Evolutionary conservation across 1,139 yeast species (phyloP), one percentile per base, ranked within the genome.

Genomic region (Geotrichum siamense): DNA sequence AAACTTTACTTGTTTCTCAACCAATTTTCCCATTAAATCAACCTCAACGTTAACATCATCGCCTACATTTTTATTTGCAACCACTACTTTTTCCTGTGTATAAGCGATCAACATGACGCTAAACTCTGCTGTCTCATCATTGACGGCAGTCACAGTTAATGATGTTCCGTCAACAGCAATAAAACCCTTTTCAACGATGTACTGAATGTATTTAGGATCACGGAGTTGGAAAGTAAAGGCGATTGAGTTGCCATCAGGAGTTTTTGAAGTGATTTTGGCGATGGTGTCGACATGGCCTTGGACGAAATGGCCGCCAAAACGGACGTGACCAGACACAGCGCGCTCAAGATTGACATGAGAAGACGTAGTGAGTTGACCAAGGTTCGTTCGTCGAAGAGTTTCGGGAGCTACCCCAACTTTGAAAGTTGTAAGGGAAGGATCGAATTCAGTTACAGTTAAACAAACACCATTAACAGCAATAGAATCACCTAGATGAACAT

Each of bases 241-340:
- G 29, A 87, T 68, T 2, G 97, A 82, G 62, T 87, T 84, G 2
- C 83, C 93, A 57, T 89, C 97, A 0, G 74, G 65, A 5, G 53
- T 64, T 27, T 67, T 70, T 1, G 64, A 61, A 1, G 74, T 72
- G 31, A 93, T 82, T 26, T 65, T 64, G 3, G 96, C 96, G 25
- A 81, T 72, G 0, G 96, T 85, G 60, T 91, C 98, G 27, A 93
- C 89, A 66, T 91, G 99, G 12, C 98, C 99, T 55, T 91, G 98
- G 1, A 91, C 98, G 50, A 89, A 78, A 64, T 91, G 99, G 1
- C 99, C 98, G 22, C 99, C 98, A 58, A 89, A 77, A 51, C 98
- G 71, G 10, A 81, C 87, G 43, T 84, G 87, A 3, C 72, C 84
- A 48, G 76, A 68, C 26, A 91, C 87, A 0, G 98, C 98, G 50